phyloP scores from a whole-genome alignment of 345 rosid species.

The Syzygium grande region DNA sequence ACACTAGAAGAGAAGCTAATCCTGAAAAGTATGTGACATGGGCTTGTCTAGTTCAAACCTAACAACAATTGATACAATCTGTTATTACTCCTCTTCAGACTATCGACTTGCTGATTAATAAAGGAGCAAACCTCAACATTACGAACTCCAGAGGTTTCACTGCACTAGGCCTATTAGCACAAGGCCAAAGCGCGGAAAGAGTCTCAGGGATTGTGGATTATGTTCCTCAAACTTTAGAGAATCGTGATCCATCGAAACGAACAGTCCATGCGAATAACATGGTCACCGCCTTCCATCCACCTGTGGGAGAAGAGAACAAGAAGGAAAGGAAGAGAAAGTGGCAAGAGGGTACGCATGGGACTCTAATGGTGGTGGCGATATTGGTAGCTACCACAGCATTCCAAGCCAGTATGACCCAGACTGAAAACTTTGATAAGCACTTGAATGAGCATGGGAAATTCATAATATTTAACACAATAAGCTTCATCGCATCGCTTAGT shows the following conservation, averaged over 20 bases:
- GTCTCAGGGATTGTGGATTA: not conserved
- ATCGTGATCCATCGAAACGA: not conserved
- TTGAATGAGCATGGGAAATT: accelerated
- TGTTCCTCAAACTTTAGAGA: not conserved
- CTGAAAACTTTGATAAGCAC: not conserved
- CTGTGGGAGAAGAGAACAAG: not conserved
- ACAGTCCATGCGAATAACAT: not conserved
- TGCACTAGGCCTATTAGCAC: not conserved
- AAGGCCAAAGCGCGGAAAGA: not conserved
- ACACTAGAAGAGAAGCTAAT: not conserved
- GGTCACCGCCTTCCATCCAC: not conserved
- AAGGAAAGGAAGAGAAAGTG: not conserved
- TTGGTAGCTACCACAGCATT: not conserved
- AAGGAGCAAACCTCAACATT: not conserved
- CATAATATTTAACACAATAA: not conserved
- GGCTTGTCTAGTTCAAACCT: not conserved
- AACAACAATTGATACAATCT: not conserved
- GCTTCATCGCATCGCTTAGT: not conserved
- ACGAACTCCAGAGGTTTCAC: not conserved
- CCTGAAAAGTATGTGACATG: not conserved
- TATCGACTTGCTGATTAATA: not conserved
- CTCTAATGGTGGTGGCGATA: not conserved
- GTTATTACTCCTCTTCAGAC: accelerated
- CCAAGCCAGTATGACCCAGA: accelerated
- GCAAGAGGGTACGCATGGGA: not conserved